These are phyloP conservation scores for Furcasterigmium sp. DNA, from an alignment of 2,329 filamentous ascomycete genomes.

Conservation along the genomic window DNA sequence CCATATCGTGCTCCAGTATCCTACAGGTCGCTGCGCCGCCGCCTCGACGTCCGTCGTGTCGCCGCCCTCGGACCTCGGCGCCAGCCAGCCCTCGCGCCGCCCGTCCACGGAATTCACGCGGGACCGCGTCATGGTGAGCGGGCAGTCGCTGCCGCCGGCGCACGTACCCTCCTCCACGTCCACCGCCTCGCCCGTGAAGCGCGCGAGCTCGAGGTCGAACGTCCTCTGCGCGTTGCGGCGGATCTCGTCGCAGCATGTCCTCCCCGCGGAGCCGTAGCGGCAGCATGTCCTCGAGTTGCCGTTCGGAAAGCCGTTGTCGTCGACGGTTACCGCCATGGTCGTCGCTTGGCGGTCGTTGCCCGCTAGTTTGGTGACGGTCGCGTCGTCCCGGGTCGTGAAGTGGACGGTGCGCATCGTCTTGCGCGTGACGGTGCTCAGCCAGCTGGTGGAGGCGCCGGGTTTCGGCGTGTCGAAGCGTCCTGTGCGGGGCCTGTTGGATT, in stretches of 20 bases:
- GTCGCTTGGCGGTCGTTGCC: no score
- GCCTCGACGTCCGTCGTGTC: neutral
- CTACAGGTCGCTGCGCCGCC: neutral
- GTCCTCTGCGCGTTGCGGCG: neutral
- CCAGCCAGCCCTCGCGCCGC: slow-evolving; percentile 8
- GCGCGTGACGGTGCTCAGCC: neutral
- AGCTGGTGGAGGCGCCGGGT: neutral
- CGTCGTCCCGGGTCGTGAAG: neutral
- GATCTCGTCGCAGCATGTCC: neutral
- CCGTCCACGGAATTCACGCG: slow-evolving; percentile 8
- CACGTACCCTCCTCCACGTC: neutral
- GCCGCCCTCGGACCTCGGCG: neutral
- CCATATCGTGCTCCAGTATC: neutral
- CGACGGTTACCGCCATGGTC: no score
- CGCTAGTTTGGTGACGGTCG: no score
- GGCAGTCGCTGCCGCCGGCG: neutral
- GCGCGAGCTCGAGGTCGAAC: slow-evolving; percentile 8
- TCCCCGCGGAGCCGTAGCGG: neutral
- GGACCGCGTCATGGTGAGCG: neutral
- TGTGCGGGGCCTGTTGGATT: neutral
- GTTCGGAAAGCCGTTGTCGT: no score
- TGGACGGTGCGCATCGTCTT: neutral
- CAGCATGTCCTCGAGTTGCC: no score
- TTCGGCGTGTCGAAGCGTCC: neutral
- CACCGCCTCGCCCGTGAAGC: slow-evolving; percentile 3